Percentiles rank a stretch among this genome's conserved stretches.
These are phyloP conservation scores for Metroxylon sagu DNA, from an alignment of 176 grass and related monocot genomes.

Conservation along the genomic window DNA sequence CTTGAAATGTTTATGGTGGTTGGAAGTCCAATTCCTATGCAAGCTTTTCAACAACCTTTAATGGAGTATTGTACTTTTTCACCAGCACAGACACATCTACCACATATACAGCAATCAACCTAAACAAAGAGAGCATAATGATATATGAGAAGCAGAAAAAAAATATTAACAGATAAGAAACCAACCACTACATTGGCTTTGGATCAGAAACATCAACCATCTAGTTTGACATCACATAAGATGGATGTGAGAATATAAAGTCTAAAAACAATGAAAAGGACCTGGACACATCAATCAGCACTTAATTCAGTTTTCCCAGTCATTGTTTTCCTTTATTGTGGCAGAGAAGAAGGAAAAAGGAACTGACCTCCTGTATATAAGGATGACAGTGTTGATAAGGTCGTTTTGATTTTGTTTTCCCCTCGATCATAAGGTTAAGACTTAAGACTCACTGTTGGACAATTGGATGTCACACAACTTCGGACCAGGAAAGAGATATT, in stretches of 20 bases:
- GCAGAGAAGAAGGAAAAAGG: too few relatives aligned
- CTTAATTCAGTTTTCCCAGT: too few relatives aligned
- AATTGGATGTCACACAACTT: too few relatives aligned
- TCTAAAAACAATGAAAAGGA: too few relatives aligned
- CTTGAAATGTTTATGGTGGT: slow-evolving; percentile 14
- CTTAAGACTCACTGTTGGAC: too few relatives aligned
- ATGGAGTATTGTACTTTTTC: slow-evolving; percentile 6
- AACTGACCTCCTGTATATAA: too few relatives aligned
- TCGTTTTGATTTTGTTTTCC: too few relatives aligned
- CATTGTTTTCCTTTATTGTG: too few relatives aligned
- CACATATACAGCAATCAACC: slow-evolving; percentile 17
- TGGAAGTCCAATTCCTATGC: neutral
- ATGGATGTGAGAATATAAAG: neutral
- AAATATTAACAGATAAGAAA: slow-evolving; percentile 2
- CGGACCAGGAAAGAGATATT: too few relatives aligned
- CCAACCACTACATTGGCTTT: neutral
- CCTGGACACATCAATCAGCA: too few relatives aligned
- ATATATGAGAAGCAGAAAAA: slow-evolving; percentile 9
- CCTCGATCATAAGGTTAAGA: too few relatives aligned
- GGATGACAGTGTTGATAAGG: too few relatives aligned
- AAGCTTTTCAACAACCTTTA: neutral
- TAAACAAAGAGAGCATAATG: slow-evolving; percentile 3
- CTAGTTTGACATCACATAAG: neutral
- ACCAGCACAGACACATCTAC: slow-evolving; percentile 1
- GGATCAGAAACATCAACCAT: neutral